Conservation (phyloP, 495 filamentous ascomycete species). For the Aspergillus haitiensis region DNA sequence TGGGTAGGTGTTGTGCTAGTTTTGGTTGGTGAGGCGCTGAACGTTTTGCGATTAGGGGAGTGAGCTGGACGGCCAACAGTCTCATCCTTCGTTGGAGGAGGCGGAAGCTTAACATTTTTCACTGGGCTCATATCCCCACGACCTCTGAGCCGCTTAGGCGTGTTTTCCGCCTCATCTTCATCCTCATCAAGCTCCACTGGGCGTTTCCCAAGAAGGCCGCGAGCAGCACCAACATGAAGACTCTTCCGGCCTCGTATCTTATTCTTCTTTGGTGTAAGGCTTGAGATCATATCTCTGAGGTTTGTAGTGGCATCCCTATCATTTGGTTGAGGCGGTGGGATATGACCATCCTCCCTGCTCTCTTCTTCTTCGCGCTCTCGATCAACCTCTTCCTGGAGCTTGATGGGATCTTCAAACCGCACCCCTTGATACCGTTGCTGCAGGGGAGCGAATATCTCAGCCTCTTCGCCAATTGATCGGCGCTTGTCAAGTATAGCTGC, state of each 20-base stretch:
- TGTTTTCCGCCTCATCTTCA: conserved; percentile 64
- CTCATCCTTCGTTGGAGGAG: conserved; percentile 63
- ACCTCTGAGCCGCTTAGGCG: conserved; percentile 69
- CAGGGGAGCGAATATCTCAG: conserved; percentile 60
- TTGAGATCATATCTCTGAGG: conserved; percentile 74
- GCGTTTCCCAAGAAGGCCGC: conserved; percentile 71
- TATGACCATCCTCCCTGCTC: conserved; percentile 58
- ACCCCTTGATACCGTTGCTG: conserved; percentile 47
- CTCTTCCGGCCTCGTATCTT: conserved; percentile 69
- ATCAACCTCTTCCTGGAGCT: conserved; percentile 68
- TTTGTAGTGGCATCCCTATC: conserved; percentile 62
- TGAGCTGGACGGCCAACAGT: conserved; percentile 58
- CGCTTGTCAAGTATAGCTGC: conserved; percentile 72
- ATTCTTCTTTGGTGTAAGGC: conserved; percentile 73
- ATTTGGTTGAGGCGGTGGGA: conserved; percentile 50
- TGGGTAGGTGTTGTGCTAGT: conserved; percentile 39
- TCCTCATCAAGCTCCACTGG: conserved; percentile 70
- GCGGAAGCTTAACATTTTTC: conserved; percentile 68
- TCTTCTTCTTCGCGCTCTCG: conserved; percentile 65
- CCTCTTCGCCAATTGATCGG: conserved; percentile 66
- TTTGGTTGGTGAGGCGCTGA: conserved; percentile 36
- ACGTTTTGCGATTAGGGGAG: conserved; percentile 43
- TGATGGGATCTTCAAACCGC: conserved; percentile 65
- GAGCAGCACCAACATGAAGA: conserved; percentile 71
- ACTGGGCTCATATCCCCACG: conserved; percentile 68